Percentiles rank a stretch among this genome's conserved stretches.
phyloP scores from a whole-genome alignment of 805 yeast species.

The Candida alai region DNA sequence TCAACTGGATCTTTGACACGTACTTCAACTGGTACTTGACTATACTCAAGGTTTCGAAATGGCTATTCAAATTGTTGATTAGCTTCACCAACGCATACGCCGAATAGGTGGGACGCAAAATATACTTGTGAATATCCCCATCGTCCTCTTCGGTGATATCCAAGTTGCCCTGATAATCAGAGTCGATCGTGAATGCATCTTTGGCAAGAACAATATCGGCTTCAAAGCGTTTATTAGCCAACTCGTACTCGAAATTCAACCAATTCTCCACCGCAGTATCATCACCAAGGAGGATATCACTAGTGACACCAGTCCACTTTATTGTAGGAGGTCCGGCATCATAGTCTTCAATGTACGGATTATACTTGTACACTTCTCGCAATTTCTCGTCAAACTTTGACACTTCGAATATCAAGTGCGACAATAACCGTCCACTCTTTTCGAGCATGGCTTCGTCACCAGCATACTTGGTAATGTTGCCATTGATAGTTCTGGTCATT shows the following conservation, averaged over 20 bases:
- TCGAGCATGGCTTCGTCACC: slow-evolving; percentile 20
- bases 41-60: slow-evolving; percentile 47
- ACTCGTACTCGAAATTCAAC: slow-evolving; percentile 50
- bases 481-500: slow-evolving; percentile 22
- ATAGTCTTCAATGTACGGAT: slow-evolving; percentile 31
- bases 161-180: slow-evolving; percentile 34
- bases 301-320: slow-evolving; percentile 48
- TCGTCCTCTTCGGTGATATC: slow-evolving; percentile 20
- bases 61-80: slow-evolving; percentile 52
- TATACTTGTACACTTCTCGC: slow-evolving; percentile 41
- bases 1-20: slow-evolving; percentile 54
- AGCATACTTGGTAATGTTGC: slow-evolving; percentile 15
- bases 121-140: neutral
- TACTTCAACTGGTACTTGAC: slow-evolving; percentile 53
- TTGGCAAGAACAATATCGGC: slow-evolving; percentile 44
- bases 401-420: slow-evolving; percentile 57
- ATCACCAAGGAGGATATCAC: slow-evolving; percentile 26
- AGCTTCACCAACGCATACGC: slow-evolving; percentile 55
- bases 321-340: slow-evolving; percentile 17
- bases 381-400: slow-evolving; percentile 55
- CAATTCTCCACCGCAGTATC: slow-evolving; percentile 33
- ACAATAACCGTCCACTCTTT: slow-evolving; percentile 44
- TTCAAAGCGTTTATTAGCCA: slow-evolving; percentile 49
- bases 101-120: slow-evolving; percentile 54
- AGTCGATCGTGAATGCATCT: slow-evolving; percentile 56